phyloP scores from a whole-genome alignment of 2,329 filamentous ascomycete species.

The Gyromitra esculenta region DNA sequence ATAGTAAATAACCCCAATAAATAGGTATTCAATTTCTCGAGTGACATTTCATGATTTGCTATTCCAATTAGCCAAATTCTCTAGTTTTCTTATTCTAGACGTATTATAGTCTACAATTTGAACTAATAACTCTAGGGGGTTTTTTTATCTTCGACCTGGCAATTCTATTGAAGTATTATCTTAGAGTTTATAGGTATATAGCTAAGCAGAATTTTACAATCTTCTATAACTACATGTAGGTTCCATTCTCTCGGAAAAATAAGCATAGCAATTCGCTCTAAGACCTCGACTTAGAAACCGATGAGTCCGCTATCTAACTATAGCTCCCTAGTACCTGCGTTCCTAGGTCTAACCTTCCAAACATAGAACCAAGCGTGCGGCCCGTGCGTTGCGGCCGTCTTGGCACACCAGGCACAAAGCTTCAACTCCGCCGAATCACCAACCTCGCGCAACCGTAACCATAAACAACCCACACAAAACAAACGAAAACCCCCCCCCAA shows the following conservation, averaged over 20 bases:
- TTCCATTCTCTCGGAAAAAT: too few species aligned
- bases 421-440: background rate
- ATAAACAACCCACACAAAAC: conserved; percentile 14
- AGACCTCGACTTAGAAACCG: background rate
- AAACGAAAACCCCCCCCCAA: background rate
- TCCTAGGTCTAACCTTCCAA: background rate
- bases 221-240: too few species aligned
- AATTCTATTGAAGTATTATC: too few species aligned
- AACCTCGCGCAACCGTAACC: background rate
- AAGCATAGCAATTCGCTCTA: background rate
- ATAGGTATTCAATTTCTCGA: background rate
- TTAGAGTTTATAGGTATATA: too few species aligned
- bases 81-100: too few species aligned
- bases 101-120: too few species aligned
- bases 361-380: background rate
- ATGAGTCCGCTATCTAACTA: too few species aligned
- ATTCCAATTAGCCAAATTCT: too few species aligned
- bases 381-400: background rate
- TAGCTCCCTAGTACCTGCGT: too few species aligned
- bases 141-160: too few species aligned
- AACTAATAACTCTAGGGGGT: too few species aligned
- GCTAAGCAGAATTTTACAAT: too few species aligned
- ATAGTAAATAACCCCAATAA: background rate
- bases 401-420: conserved; percentile 24
- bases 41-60: background rate